A percentile compares a stretch with the other conserved stretches of the same genome.
phyloP scores from a whole-genome alignment of 257 asterid species.

The Salvia splendens region DNA sequence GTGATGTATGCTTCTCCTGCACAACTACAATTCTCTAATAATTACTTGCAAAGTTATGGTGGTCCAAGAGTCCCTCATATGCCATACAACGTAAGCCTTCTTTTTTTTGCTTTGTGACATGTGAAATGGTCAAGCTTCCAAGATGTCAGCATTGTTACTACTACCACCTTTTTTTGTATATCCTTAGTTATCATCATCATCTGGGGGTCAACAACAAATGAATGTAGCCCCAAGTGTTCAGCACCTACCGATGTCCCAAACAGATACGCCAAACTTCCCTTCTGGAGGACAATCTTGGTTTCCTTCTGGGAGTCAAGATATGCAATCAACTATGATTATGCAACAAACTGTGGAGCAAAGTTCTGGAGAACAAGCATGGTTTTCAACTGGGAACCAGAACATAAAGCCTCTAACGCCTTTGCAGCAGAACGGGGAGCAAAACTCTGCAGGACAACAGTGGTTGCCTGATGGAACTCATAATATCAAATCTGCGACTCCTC shows the following conservation, averaged over 20 bases:
- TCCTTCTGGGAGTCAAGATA: slow-evolving; percentile 58
- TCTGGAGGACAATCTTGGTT: slow-evolving; percentile 68
- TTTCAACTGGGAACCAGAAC: slow-evolving; percentile 42
- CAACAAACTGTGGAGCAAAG: slow-evolving; percentile 50
- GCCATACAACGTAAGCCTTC: slow-evolving; percentile 53
- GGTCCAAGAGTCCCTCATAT: slow-evolving; percentile 63
- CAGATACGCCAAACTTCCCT: slow-evolving; percentile 46
- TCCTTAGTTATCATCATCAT: slow-evolving; percentile 42
- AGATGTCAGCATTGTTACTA: slow-evolving; percentile 18
- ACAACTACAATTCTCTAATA: slow-evolving; percentile 57
- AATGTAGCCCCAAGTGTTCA: slow-evolving; percentile 52
- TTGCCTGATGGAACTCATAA: slow-evolving; percentile 40
- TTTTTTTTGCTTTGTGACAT: slow-evolving; percentile 5
- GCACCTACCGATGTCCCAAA: slow-evolving; percentile 51
- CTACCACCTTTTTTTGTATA: not conserved
- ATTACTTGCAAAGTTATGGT: slow-evolving; percentile 58
- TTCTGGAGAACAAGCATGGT: slow-evolving; percentile 48
- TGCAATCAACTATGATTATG: slow-evolving; percentile 45
- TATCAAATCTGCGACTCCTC: slow-evolving; percentile 48
- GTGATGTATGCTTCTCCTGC: slow-evolving; percentile 43
- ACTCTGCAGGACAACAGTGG: slow-evolving; percentile 40
- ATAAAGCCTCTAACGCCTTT: slow-evolving; percentile 51
- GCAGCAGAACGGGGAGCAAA: slow-evolving; percentile 50
- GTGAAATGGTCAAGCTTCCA: slow-evolving; percentile 12
- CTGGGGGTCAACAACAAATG: slow-evolving; percentile 58